Conservation (phyloP, 2,329 filamentous ascomycete genomes). For the Talaromyces sp. region DNA sequence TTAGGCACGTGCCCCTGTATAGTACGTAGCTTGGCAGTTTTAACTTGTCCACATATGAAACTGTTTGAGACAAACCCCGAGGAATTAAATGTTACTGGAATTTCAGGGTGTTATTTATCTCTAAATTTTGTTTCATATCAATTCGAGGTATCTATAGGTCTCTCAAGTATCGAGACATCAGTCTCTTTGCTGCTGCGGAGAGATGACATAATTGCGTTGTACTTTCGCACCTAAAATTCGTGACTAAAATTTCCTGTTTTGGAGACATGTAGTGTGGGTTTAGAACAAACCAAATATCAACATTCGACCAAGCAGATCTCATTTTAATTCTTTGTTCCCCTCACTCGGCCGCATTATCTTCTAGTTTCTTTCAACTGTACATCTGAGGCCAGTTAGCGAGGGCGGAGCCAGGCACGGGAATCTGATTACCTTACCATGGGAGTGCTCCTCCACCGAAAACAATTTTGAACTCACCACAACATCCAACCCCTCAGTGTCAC, state of each 20-base stretch:
- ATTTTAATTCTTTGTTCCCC: neutral
- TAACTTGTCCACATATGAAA: too few species aligned
- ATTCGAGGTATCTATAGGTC: too few species aligned
- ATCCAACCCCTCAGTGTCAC: conserved; percentile 28
- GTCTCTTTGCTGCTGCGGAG: too few species aligned
- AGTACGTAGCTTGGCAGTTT: too few species aligned
- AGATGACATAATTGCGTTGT: conserved; percentile 4
- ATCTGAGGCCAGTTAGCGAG: conserved; percentile 16
- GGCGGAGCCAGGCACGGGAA: conserved; percentile 27
- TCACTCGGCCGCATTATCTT: neutral
- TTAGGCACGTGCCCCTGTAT: too few species aligned
- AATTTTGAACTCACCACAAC: conserved; percentile 29
- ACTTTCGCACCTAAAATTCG: neutral
- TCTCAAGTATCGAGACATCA: too few species aligned
- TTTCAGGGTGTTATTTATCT: too few species aligned
- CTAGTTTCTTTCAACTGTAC: neutral
- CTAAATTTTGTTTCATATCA: too few species aligned
- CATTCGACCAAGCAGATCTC: neutral
- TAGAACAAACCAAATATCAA: neutral
- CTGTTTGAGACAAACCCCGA: too few species aligned
- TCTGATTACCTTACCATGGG: conserved; percentile 29
- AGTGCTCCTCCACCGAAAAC: conserved; percentile 28
- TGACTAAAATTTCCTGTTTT: conserved; percentile 7
- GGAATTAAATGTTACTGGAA: too few species aligned
- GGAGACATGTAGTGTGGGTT: conserved; percentile 9